Conservation (phyloP, 768 basidiomycete genomes). For the Amanita exitialis region DNA sequence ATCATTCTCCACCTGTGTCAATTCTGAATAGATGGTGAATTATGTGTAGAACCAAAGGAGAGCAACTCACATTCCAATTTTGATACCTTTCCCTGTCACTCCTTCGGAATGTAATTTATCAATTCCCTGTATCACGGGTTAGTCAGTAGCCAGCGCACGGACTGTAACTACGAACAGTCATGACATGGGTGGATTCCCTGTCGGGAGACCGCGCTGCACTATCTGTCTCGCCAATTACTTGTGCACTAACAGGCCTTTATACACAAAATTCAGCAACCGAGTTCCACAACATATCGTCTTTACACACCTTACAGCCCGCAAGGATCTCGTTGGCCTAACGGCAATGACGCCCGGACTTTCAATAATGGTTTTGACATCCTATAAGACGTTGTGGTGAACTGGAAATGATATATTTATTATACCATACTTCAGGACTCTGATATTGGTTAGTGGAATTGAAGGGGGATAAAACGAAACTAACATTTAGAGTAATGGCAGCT, state of each 20-base stretch:
- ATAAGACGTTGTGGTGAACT: background rate
- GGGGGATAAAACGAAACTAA: constrained; percentile 14
- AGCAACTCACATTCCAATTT: constrained; percentile 48
- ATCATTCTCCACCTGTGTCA: constrained; percentile 27
- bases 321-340: constrained; percentile 41
- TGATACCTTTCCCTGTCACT: constrained; percentile 52
- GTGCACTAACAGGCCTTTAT: constrained; percentile 31
- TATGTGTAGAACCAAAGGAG: background rate
- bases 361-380: constrained; percentile 40
- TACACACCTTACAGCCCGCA: constrained; percentile 31
- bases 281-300: background rate
- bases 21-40: constrained; percentile 19
- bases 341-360: constrained; percentile 42
- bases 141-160: background rate
- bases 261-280: background rate
- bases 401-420: background rate
- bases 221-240: constrained; percentile 28
- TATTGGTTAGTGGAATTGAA: background rate
- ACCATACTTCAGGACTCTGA: constrained; percentile 18
- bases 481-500: constrained; percentile 39
- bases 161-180: constrained; percentile 29
- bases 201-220: constrained; percentile 35
- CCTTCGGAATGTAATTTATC: constrained; percentile 56
- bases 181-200: constrained; percentile 38
- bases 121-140: constrained; percentile 32